Conservation (phyloP, 495 filamentous ascomycete species). For the Penicillium pancosmium region DNA sequence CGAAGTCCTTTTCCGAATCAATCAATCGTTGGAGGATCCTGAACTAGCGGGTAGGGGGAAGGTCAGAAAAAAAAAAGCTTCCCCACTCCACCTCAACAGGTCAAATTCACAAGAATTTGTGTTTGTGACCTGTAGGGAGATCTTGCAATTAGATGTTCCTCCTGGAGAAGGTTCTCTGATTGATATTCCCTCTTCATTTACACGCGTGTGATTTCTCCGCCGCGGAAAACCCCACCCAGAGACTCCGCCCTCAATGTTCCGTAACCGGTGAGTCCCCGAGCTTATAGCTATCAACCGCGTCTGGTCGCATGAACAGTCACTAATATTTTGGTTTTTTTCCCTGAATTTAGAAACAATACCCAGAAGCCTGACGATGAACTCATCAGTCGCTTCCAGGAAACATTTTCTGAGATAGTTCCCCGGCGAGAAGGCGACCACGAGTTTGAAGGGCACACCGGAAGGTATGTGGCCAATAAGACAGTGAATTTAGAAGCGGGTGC, state of each 20-base stretch:
- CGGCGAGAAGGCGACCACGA: conserved; percentile 21
- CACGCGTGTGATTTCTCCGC: conserved; percentile 4
- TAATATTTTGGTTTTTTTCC: conserved; percentile 1
- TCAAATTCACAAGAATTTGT: neutral
- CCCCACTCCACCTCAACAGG: neutral
- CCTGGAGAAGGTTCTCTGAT: neutral
- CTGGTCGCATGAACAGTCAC: neutral
- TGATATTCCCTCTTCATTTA: conserved; percentile 2
- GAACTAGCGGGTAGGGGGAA: conserved; percentile 1
- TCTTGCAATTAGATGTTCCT: neutral
- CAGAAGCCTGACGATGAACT: conserved; percentile 88
- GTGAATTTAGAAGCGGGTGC: neutral
- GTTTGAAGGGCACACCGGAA: conserved; percentile 4
- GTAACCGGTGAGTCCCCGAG: conserved; percentile 22
- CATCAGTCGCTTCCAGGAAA: conserved; percentile 79
- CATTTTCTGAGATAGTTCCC: conserved; percentile 67
- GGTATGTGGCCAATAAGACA: conserved; percentile 24
- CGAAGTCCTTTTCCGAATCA: neutral
- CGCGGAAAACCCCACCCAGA: conserved; percentile 2
- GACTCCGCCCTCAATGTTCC: conserved; percentile 27
- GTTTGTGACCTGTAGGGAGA: neutral
- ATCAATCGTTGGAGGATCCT: neutral
- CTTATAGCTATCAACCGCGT: neutral
- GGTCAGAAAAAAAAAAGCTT: neutral
- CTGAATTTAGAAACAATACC: conserved; percentile 65